A percentile compares a stretch with the other conserved stretches of the same genome.
Conservation (phyloP, 2,329 filamentous ascomycete genomes). For the Diaporthe helianthi region DNA sequence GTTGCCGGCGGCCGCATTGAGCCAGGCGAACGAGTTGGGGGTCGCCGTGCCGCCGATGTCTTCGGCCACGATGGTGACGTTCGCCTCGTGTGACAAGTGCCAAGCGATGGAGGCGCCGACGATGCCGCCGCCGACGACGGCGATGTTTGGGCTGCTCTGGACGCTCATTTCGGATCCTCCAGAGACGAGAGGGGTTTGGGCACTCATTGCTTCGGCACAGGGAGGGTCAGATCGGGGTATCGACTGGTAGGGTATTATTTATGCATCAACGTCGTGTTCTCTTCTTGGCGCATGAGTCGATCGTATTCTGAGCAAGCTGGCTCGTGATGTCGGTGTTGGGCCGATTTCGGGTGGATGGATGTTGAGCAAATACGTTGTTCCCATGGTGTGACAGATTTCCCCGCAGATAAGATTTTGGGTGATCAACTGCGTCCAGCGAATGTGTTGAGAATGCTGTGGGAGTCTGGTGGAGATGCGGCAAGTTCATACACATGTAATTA, state of each 20-base stretch:
- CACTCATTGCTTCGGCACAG: neutral
- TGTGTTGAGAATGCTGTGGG: neutral
- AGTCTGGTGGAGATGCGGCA: neutral
- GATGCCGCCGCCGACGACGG: conserved; percentile 41
- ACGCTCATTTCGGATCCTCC: neutral
- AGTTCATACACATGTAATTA: too few species aligned
- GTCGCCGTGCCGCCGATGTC: conserved; percentile 42
- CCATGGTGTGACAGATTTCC: conserved; percentile 18
- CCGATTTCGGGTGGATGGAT: neutral
- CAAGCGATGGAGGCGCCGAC: conserved; percentile 44
- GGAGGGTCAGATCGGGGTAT: neutral
- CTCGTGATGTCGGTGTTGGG: neutral
- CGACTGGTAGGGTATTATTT: conserved; percentile 1
- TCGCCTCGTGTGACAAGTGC: conserved; percentile 39
- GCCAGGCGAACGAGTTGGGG: conserved; percentile 44
- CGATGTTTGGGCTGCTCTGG: conserved; percentile 33
- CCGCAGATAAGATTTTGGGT: conserved; percentile 19
- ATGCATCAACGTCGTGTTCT: neutral
- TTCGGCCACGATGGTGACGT: conserved; percentile 42
- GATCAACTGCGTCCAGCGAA: neutral
- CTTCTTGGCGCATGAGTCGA: neutral
- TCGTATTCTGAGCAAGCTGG: neutral
- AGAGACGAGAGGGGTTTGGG: neutral
- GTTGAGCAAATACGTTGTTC: neutral
- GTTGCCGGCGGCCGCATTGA: conserved; percentile 42